phyloP scores from a whole-genome alignment of 2,329 filamentous ascomycete genomes.

The Arthroderma sp. region DNA sequence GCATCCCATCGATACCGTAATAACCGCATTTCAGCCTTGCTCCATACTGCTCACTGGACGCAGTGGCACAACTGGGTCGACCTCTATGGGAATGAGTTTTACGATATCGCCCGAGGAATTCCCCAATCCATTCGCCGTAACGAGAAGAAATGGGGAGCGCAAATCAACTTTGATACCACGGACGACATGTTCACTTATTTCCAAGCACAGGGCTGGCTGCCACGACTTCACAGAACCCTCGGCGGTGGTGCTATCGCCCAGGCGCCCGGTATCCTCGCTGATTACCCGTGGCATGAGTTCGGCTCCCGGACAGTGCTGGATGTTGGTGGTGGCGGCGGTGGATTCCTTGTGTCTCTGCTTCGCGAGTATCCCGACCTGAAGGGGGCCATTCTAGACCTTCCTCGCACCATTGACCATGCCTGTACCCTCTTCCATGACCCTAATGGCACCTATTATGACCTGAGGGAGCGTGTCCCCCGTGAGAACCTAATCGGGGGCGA shows the following conservation, averaged over 20 bases:
- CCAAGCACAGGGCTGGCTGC: constrained; percentile 20
- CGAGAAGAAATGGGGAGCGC: constrained; percentile 23
- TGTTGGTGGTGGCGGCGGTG: constrained; percentile 33
- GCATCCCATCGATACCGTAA: constrained; percentile 24
- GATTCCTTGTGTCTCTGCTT: constrained; percentile 27
- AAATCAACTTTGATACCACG: constrained; percentile 34
- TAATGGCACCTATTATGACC: constrained; percentile 25
- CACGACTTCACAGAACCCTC: background rate
- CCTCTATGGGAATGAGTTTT: constrained; percentile 36
- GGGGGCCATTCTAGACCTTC: constrained; percentile 28
- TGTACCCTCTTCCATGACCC: constrained; percentile 17
- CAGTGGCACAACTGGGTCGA: constrained; percentile 37
- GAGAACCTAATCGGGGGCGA: constrained; percentile 28
- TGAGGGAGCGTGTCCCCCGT: constrained; percentile 21
- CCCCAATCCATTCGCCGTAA: constrained; percentile 21
- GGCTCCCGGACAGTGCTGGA: constrained; percentile 26
- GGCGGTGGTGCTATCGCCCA: background rate
- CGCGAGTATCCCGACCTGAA: constrained; percentile 21
- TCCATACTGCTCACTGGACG: constrained; percentile 32
- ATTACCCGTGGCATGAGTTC: constrained; percentile 20
- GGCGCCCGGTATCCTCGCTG: background rate
- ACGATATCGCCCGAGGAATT: constrained; percentile 34
- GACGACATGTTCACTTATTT: constrained; percentile 34
- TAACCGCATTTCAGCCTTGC: constrained; percentile 26
- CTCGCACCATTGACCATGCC: constrained; percentile 26